These are phyloP conservation scores for Arachis stenosperma DNA, from an alignment of 306 rosid species.

Conservation along the genomic window DNA sequence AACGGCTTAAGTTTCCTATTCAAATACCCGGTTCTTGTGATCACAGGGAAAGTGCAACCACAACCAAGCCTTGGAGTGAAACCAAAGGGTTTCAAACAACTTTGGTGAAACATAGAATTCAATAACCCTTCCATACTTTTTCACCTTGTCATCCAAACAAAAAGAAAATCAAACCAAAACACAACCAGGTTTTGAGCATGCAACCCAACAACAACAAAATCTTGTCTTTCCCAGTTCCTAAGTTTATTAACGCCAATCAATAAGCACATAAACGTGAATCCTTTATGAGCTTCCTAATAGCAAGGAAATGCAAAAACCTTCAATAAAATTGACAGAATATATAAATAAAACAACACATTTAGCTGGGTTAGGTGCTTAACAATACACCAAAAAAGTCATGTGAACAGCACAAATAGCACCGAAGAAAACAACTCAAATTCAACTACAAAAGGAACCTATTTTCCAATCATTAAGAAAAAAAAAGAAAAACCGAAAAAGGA, in stretches of 20 bases:
- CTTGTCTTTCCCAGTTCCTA: background rate
- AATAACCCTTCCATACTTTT: constrained; percentile 60
- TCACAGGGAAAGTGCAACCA: constrained; percentile 40
- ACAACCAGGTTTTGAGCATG: constrained; percentile 27
- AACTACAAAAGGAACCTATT: constrained; percentile 8
- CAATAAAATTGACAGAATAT: constrained; percentile 18
- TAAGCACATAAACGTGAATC: constrained; percentile 20
- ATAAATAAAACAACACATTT: background rate
- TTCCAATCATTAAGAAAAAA: background rate
- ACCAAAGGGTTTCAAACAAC: constrained; percentile 55
- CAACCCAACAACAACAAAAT: background rate
- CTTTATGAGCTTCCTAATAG: constrained; percentile 28
- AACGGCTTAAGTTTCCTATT: constrained; percentile 29
- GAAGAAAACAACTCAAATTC: background rate
- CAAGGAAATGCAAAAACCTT: constrained; percentile 24
- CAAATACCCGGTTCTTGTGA: constrained; percentile 38
- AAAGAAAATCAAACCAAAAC: constrained; percentile 1
- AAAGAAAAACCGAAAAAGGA: background rate
- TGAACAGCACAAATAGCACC: background rate
- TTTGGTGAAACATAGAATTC: constrained; percentile 53
- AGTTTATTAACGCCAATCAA: constrained; percentile 8
- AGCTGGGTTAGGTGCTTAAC: constrained; percentile 7
- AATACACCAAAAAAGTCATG: background rate
- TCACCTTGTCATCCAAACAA: constrained; percentile 19
- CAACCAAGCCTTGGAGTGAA: constrained; percentile 43